These are phyloP conservation scores for Nannochloropsis salina DNA, from an alignment of 108 stramenopile genomes.

Conservation along the genomic window DNA sequence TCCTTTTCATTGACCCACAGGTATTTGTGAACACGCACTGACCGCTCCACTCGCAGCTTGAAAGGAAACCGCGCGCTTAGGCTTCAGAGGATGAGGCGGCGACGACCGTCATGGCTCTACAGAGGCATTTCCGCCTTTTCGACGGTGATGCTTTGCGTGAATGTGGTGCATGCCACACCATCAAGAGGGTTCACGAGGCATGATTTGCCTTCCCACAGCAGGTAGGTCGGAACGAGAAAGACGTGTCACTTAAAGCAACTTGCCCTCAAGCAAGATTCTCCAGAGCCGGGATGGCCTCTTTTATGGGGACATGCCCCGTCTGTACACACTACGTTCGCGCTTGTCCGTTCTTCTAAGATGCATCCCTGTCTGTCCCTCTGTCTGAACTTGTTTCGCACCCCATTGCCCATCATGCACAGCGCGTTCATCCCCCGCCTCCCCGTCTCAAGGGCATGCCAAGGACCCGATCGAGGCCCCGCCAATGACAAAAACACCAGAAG, in stretches of 20 bases:
- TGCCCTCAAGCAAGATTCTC: background rate
- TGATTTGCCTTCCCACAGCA: background rate
- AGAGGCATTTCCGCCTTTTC: background rate
- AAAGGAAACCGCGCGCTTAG: too few relatives aligned
- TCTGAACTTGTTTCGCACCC: background rate
- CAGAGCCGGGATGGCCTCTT: too few relatives aligned
- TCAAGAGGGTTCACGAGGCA: background rate
- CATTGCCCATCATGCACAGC: background rate
- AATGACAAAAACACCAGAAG: background rate
- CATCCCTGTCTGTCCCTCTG: background rate
- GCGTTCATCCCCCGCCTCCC: background rate
- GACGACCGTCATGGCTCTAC: slow-evolving; percentile 16
- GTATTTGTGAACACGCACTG: too few relatives aligned
- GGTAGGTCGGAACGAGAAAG: background rate
- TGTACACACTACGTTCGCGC: background rate
- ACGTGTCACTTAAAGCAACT: slow-evolving; percentile 20
- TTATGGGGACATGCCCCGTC: background rate
- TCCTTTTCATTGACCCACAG: too few relatives aligned
- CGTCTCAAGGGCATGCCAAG: background rate
- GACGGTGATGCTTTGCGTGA: slow-evolving; percentile 12
- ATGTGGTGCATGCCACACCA: background rate
- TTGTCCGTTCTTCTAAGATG: background rate
- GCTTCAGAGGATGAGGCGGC: background rate
- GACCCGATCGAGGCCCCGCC: background rate
- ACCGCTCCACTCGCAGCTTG: too few relatives aligned